Conservation (phyloP, 2,329 filamentous ascomycete species). For the Dissoconium aciculare region DNA sequence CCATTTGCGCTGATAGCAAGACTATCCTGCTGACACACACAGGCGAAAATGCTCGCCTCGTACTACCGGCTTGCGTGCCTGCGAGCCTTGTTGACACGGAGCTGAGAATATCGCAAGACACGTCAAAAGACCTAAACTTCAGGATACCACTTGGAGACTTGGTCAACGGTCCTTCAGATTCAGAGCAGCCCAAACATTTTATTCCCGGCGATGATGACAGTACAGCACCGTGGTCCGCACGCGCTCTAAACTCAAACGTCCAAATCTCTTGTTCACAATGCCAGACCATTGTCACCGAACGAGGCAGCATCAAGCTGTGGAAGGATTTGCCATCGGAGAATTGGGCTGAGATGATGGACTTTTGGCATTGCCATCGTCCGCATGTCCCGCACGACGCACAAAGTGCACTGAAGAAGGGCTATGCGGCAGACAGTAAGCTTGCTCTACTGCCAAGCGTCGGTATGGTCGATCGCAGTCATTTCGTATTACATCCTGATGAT, state of each 20-base stretch:
- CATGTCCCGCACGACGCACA: slow-evolving; percentile 39
- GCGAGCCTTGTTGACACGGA: slow-evolving; percentile 27
- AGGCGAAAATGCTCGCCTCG: slow-evolving; percentile 29
- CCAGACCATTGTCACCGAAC: slow-evolving; percentile 13
- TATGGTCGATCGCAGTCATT: slow-evolving; percentile 66
- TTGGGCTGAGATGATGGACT: slow-evolving; percentile 99
- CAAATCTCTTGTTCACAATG: slow-evolving; percentile 20
- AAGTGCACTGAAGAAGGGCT: slow-evolving; percentile 46
- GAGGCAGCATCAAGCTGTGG: slow-evolving; percentile 44
- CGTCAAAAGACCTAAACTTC: slow-evolving; percentile 38
- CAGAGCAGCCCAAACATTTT: too few relatives aligned
- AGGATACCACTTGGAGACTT: slow-evolving; percentile 40
- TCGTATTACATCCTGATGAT: slow-evolving; percentile 56
- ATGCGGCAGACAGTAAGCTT: slow-evolving; percentile 67
- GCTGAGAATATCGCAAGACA: slow-evolving; percentile 35
- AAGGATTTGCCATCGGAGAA: slow-evolving; percentile 91
- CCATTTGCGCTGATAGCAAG: slow-evolving; percentile 30
- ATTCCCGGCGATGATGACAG: slow-evolving; percentile 25
- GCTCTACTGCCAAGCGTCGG: slow-evolving; percentile 50
- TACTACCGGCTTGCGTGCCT: slow-evolving; percentile 33
- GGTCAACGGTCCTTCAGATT: too few relatives aligned
- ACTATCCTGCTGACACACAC: slow-evolving; percentile 33
- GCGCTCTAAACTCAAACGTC: slow-evolving; percentile 16
- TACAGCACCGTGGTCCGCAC: slow-evolving; percentile 32
- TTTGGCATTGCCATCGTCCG: slow-evolving; percentile 98